Evolutionary conservation across 108 stramenopile species (phyloP), one percentile per base, ranked within the genome.

Genomic region (Nitzschia sp.): DNA sequence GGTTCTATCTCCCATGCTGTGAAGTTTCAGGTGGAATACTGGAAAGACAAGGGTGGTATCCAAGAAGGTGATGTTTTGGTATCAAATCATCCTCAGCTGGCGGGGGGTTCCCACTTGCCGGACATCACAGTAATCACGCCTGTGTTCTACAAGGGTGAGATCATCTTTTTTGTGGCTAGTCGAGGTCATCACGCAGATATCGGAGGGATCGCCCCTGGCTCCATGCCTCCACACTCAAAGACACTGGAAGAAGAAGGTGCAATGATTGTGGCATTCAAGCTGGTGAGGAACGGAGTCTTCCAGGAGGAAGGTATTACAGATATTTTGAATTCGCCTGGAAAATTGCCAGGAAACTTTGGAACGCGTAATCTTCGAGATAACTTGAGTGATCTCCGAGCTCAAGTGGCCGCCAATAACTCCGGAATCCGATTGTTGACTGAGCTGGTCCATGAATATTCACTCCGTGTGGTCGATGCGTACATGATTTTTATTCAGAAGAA

Each of bases 111-210:
- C 34, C 96, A 96, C 66, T 72, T 97, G 36, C 94, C 98, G 6
- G 98, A 99, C 66, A 99, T 99, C 53, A 99, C 97, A 15, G 98
- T 97, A 1, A 98, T 99, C 47, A 99, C 98, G 24, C 98, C 98
- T 32, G 96, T 98, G 3, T 99, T 99, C 74, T 70, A 87, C 67
- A 70, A 91, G 24, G 90, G 88, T 17, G 64, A 89, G 33, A 90
- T 97, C 32, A 84, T 93, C 26, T 99, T 98, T 77, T 99, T 96
- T 71, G 96, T 98, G 1, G 98, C 98, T 0, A 90, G 88, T 36
- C 86, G 98, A 26, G 98, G 98, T 30, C 98, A 99, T 70, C 98
- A 98, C 73, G 89, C 94, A 30, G 98, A 99, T 65, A 95, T 98
- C 26, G 98, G 97, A 28, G 98, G 97, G 18, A 96, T 97, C 31